phyloP scores from a whole-genome alignment of 202 grass and related monocot species.

The Schoenoplectus triqueter region DNA sequence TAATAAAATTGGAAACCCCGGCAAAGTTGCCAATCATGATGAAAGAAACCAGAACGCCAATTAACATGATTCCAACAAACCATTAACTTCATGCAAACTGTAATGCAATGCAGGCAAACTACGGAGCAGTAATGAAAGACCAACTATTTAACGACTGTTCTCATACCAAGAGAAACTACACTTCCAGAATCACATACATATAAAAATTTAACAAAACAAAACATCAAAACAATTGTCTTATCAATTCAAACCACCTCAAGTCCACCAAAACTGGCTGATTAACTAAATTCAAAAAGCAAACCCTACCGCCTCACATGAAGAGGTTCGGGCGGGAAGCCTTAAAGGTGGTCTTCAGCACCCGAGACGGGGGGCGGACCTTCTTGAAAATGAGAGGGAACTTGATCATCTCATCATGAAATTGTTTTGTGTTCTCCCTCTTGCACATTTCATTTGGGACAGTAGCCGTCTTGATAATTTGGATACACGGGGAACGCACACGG shows the following conservation, averaged over 20 bases:
- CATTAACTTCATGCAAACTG: too few species aligned
- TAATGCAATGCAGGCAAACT: not conserved
- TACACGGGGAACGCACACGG: constrained; percentile 70
- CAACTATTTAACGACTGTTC: not conserved
- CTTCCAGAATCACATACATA: not conserved
- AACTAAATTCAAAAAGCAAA: constrained; percentile 17
- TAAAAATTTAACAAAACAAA: constrained; percentile 32
- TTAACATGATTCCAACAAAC: too few species aligned
- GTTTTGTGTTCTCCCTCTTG: constrained; percentile 89
- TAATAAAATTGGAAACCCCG: constrained; percentile 27
- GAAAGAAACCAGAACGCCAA: not conserved
- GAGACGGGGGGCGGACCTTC: constrained; percentile 78
- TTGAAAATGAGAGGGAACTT: constrained; percentile 74
- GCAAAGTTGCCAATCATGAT: constrained; percentile 20
- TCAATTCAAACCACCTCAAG: not conserved
- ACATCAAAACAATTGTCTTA: constrained; percentile 9
- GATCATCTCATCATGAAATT: constrained; percentile 83
- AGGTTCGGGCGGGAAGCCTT: constrained; percentile 85
- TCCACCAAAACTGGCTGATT: constrained; percentile 16
- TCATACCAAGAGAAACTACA: constrained; percentile 12
- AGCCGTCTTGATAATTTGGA: constrained; percentile 80
- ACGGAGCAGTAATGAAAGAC: not conserved
- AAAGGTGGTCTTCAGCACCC: constrained; percentile 88
- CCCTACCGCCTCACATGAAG: constrained; percentile 61
- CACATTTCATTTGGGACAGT: constrained; percentile 65